These are phyloP conservation scores for Salicornia ramosissima DNA, from an alignment of 148 eudicot species.

Conservation along the genomic window DNA sequence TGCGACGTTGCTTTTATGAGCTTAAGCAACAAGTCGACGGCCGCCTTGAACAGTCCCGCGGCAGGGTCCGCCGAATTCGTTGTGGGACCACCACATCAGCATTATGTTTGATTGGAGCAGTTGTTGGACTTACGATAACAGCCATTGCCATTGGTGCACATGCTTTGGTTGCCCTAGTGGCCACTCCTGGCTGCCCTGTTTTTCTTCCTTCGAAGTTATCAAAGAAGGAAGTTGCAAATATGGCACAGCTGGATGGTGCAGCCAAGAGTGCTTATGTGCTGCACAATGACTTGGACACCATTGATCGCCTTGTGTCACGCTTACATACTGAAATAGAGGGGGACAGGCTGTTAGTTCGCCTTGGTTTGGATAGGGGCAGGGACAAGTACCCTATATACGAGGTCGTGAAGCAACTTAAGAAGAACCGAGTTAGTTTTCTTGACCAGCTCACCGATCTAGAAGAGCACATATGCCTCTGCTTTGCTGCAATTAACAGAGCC, in stretches of 20 bases:
- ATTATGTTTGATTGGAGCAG: slow-evolving; percentile 51
- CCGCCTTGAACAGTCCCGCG: slow-evolving; percentile 43
- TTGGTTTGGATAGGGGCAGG: slow-evolving; percentile 59
- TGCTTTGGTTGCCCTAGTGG: slow-evolving; percentile 57
- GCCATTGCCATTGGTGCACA: slow-evolving; percentile 56
- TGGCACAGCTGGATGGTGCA: slow-evolving; percentile 64
- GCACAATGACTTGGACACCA: slow-evolving; percentile 60
- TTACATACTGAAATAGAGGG: slow-evolving; percentile 51
- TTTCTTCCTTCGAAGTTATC: slow-evolving; percentile 41
- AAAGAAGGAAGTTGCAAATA: slow-evolving; percentile 46
- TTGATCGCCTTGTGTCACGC: slow-evolving; percentile 60
- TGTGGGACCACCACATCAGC: slow-evolving; percentile 51
- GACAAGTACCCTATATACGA: slow-evolving; percentile 60
- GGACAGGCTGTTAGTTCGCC: slow-evolving; percentile 53
- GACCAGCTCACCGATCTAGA: slow-evolving; percentile 64
- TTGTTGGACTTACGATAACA: slow-evolving; percentile 46
- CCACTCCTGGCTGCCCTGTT: slow-evolving; percentile 38
- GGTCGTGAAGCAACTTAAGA: slow-evolving; percentile 61
- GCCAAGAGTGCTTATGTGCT: slow-evolving; percentile 57
- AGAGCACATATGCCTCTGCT: slow-evolving; percentile 69
- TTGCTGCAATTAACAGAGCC: slow-evolving; percentile 70
- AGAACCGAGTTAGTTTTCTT: slow-evolving; percentile 41
- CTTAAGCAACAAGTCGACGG: slow-evolving; percentile 55
- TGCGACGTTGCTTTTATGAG: slow-evolving; percentile 50
- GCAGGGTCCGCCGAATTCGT: slow-evolving; percentile 34